Conservation (phyloP, 1,284 basidiomycete species). For the Heterobasidion irregulare region DNA sequence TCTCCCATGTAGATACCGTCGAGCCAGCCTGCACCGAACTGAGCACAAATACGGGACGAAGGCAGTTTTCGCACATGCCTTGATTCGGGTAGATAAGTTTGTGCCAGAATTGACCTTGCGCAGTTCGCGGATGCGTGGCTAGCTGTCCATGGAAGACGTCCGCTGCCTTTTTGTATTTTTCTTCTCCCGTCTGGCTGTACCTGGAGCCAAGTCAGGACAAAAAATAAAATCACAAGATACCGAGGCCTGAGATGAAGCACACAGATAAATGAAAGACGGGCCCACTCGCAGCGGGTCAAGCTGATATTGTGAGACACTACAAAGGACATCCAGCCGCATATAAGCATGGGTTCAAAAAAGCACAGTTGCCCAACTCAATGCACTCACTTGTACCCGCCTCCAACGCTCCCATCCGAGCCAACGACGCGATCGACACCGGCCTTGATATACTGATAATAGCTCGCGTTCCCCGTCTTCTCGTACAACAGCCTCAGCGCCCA, state of each 20-base stretch:
- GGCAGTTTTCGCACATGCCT: neutral
- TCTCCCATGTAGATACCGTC: neutral
- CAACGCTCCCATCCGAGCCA: neutral
- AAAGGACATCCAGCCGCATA: neutral
- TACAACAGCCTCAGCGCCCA: neutral
- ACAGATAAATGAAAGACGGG: neutral
- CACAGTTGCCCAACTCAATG: neutral
- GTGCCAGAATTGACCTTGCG: neutral
- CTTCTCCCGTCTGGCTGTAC: neutral
- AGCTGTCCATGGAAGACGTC: neutral
- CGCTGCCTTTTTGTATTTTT: neutral
- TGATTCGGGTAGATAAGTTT: neutral
- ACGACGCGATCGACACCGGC: neutral
- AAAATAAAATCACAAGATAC: neutral
- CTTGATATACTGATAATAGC: neutral
- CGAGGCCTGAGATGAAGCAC: neutral
- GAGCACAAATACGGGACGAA: neutral
- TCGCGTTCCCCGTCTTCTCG: neutral
- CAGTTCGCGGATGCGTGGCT: neutral
- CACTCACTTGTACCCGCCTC: neutral
- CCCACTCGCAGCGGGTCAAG: neutral
- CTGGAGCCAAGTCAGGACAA: neutral
- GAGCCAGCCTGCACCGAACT: neutral
- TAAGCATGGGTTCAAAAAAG: no score
- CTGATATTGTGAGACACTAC: neutral